Evolutionary conservation across 2,329 filamentous ascomycete species (phyloP).

Genomic region (Elsinoe australis): DNA sequence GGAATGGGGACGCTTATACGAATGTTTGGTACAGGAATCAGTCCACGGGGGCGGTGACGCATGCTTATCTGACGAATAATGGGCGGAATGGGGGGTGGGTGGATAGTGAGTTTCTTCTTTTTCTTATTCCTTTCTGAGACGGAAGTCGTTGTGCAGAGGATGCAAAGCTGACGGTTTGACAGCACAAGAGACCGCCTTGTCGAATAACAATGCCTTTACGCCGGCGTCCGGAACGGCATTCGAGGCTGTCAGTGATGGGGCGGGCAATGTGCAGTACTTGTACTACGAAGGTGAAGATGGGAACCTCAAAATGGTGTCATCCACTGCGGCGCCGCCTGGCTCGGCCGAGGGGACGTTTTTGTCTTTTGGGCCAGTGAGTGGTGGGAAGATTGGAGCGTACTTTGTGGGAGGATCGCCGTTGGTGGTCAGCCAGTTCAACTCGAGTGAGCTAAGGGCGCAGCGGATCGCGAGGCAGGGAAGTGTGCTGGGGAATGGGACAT

Average conservation of each 20-base stretch:
- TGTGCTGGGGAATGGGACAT: conserved; percentile 3
- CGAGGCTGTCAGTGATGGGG: not conserved
- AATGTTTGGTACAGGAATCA: conserved; percentile 3
- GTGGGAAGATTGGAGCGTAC: not conserved
- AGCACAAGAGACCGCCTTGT: not conserved
- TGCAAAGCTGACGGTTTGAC: not conserved
- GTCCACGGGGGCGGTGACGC: not conserved
- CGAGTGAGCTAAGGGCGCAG: conserved; percentile 5
- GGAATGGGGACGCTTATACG: not conserved
- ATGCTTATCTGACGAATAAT: conserved; percentile 7
- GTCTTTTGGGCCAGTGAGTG: not conserved
- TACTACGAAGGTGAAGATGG: conserved; percentile 10
- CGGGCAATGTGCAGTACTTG: conserved; percentile 1
- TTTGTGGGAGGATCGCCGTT: not conserved
- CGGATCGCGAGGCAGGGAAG: conserved; percentile 6
- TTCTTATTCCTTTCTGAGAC: too few species aligned
- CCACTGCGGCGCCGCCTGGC: not conserved
- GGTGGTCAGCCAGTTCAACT: conserved; percentile 1
- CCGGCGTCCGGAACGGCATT: not conserved
- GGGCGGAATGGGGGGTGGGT: not conserved
- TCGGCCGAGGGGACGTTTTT: conserved; percentile 5
- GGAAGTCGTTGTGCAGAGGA: not conserved
- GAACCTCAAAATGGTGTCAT: conserved; percentile 1
- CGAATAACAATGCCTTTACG: not conserved
- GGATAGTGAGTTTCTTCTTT: not conserved